Conservation (phyloP, 345 rosid species). For the Rhizophora apiculata region DNA sequence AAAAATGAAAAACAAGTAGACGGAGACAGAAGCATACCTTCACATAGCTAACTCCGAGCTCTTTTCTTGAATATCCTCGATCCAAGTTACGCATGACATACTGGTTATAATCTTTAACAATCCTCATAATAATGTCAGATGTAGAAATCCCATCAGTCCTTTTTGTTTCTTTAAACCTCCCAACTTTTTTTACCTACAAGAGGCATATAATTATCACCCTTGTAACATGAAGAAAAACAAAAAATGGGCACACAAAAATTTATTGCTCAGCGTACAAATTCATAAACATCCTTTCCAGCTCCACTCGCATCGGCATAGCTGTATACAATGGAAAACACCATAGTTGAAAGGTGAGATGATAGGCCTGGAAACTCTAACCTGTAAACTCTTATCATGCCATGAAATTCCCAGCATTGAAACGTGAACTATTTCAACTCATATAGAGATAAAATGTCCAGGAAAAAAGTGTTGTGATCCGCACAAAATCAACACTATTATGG, state of each 20-base stretch:
- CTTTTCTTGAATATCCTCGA: constrained; percentile 68
- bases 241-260: constrained; percentile 9
- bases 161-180: constrained; percentile 65
- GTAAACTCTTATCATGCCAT: too few relatives aligned
- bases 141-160: constrained; percentile 71
- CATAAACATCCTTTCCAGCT: constrained; percentile 70
- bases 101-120: constrained; percentile 69
- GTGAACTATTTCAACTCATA: too few relatives aligned
- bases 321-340: constrained; percentile 9
- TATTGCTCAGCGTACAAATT: constrained; percentile 47
- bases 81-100: constrained; percentile 66
- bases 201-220: constrained; percentile 15
- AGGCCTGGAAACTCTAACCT: background rate
- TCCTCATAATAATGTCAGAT: constrained; percentile 68
- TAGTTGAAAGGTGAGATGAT: constrained; percentile 2
- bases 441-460: too few relatives aligned
- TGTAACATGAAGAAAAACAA: background rate
- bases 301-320: constrained; percentile 78
- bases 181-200: constrained; percentile 46
- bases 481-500: background rate
- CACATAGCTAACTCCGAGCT: constrained; percentile 65
- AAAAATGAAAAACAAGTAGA: background rate
- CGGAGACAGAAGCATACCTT: constrained; percentile 36
- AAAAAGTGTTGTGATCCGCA: background rate
- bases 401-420: too few relatives aligned